phyloP scores from a whole-genome alignment of 2,329 filamentous ascomycete genomes.

The Diplodia scrobiculata region DNA sequence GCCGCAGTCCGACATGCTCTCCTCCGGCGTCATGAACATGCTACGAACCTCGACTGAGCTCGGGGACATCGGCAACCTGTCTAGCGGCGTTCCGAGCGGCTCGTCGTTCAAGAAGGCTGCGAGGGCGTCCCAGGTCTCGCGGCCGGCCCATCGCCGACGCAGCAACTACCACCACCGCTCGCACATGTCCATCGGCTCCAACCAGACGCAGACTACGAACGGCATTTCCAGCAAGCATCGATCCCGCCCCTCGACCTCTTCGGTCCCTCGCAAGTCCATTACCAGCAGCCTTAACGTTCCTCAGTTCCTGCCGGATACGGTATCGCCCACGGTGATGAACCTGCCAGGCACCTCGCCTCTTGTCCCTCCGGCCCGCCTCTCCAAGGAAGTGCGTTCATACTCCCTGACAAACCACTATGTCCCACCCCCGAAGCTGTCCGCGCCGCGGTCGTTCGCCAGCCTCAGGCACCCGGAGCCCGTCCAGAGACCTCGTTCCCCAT shows the following conservation, averaged over 20 bases:
- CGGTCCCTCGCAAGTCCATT: slow-evolving; percentile 45
- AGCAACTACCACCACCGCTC: slow-evolving; percentile 39
- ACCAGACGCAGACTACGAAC: slow-evolving; percentile 48
- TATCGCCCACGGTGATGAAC: slow-evolving; percentile 42
- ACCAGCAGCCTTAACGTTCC: slow-evolving; percentile 49
- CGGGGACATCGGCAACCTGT: slow-evolving; percentile 49
- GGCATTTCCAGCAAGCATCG: slow-evolving; percentile 42
- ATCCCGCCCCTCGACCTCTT: slow-evolving; percentile 46
- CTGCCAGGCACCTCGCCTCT: slow-evolving; percentile 39
- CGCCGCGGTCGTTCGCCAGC: slow-evolving; percentile 50
- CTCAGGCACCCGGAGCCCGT: slow-evolving; percentile 47
- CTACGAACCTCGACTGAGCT: slow-evolving; percentile 54
- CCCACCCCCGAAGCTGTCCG: slow-evolving; percentile 43
- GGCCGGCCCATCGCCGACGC: slow-evolving; percentile 40
- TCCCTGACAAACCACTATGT: slow-evolving; percentile 46
- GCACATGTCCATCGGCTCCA: slow-evolving; percentile 46
- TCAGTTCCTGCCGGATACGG: slow-evolving; percentile 44
- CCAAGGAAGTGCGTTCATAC: slow-evolving; percentile 48
- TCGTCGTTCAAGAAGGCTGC: slow-evolving; percentile 45
- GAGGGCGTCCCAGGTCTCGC: slow-evolving; percentile 44
- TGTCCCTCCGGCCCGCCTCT: slow-evolving; percentile 35
- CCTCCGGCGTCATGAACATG: slow-evolving; percentile 52
- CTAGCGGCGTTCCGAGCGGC: slow-evolving; percentile 46
- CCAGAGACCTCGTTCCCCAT: slow-evolving; percentile 45
- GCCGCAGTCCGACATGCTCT: slow-evolving; percentile 39